Conservation (phyloP, 169 alveolate genomes). For the Amoebophrya sp. region DNA sequence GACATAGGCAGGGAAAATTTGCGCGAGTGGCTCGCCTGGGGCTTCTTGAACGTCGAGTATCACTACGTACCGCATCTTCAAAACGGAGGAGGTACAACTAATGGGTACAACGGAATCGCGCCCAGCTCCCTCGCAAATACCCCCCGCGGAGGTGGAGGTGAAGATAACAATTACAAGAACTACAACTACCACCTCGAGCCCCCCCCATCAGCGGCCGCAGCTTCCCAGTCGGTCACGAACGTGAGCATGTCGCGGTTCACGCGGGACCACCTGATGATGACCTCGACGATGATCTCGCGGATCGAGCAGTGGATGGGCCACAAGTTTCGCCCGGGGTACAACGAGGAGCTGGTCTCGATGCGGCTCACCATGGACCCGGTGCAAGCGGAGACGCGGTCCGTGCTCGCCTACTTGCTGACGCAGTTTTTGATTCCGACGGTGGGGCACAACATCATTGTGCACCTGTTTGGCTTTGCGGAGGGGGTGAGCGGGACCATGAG, state of each 20-base stretch:
- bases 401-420: not conserved
- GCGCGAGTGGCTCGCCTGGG: slow-evolving; percentile 1
- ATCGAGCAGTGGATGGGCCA: not conserved
- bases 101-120: too few relatives aligned
- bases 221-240: too few relatives aligned
- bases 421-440: not conserved
- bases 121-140: too few relatives aligned
- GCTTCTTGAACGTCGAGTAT: not conserved
- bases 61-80: too few relatives aligned
- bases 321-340: not conserved
- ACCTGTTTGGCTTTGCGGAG: not conserved
- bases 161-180: too few relatives aligned
- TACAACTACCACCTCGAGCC: too few relatives aligned
- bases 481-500: not conserved
- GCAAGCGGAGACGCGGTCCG: not conserved
- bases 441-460: not conserved
- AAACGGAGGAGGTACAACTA: too few relatives aligned
- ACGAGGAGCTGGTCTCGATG: not conserved
- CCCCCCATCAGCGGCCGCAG: too few relatives aligned
- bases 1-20: not conserved
- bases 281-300: not conserved
- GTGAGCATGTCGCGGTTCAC: too few relatives aligned
- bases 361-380: not conserved
- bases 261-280: too few relatives aligned
- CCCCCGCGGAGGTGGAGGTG: too few relatives aligned